Evolutionary conservation across 495 filamentous ascomycete species (phyloP), one percentile per base, ranked within the genome.

Genomic region (Talaromyces trachyspermus): DNA sequence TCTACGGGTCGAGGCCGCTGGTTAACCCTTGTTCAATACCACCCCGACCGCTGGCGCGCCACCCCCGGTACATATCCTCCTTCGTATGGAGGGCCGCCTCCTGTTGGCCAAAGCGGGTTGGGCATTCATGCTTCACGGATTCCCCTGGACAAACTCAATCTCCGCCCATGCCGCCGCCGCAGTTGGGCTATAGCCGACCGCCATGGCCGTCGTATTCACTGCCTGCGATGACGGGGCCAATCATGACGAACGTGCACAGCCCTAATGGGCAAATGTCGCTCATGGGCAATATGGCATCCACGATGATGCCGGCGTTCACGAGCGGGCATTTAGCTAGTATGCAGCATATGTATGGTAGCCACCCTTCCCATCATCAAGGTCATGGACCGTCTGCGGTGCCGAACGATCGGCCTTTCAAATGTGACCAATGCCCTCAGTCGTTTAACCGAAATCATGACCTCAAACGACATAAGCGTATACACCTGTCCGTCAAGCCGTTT

Each of bases 371-470:
- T 37, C 50, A 61, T 11, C 61, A 38, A n/a, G 46, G 62, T 26
- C 68, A 64, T 29, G 54, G 54, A 20, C 68, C 65, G 27, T 58
- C 75, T 2, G 65, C 65, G 1, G 72, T 67, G 12, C 71, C 76
- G 5, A 83, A 82, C 47, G 92, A 98, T 49, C 78, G 91, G 6
- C 92, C 94, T 0, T 98, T 92, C 71, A 92, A 92, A 57, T 98
- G 92, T 61, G 88, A 96, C 54, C 72, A 85, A 57, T 98, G 94
- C 56, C 81, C 86, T 0, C 87, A 94, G 57, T 86, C 86, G 44
- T 98, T 98, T 75, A 98, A 95, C 61, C 76, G 92, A 5, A 98
- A 98, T 47, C 94, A 98, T 58, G 94, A 98, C 58, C 69, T 98
- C 45, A 98, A 98, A 63, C 78, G 92, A 36, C 92, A 98, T 56